Base-by-base conservation (phyloP, 306 rosid species). In the Bauhinia variegata region DNA sequence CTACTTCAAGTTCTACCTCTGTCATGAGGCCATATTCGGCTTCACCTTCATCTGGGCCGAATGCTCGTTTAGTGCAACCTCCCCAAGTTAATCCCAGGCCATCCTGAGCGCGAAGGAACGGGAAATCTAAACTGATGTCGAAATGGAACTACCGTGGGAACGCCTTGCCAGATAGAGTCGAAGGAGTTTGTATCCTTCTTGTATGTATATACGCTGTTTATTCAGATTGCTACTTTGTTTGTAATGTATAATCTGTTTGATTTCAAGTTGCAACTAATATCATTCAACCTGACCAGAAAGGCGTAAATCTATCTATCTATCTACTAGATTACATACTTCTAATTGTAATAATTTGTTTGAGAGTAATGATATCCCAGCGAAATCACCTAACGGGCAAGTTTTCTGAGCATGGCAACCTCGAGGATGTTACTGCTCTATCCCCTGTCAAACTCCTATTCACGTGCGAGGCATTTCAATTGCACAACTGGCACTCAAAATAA, bases 351-450 rank as follows among this genome's bases (percentile, higher is more conserved):
- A n/a, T n/a, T n/a, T n/a, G n/a, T n/a, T n/a, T n/a, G n/a, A n/a
- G n/a, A n/a, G n/a, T n/a, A n/a, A n/a, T n/a, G n/a, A n/a, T n/a
- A n/a, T n/a, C n/a, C 28, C 28, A 23, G 28, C 1, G 28, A 23
- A 23, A 23, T 23, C 28, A 23, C 28, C 8, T 4, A 36, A 6
- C 19, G 10, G 14, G 34, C 19, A 42, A 39, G 17, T 8, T 48
- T 15, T 18, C 2, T 43, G 6, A 65, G 30, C 48, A 68, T 79
- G 83, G 79, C 65, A 70, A 65, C 79, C 70, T 69, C 75, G 43
- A 80, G 59, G 51, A 82, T 80, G 88, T 13, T 82, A 64, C 88
- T 82, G 31, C 28, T 76, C 18, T 72, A 78, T 8, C 81, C 91
- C 18, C 1, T 54, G 14, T 23, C 77, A 10, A 39, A 55, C 15